A percentile compares a stretch with the other conserved stretches of the same genome.
Conservation (phyloP, 2,329 filamentous ascomycete species). For the Botrytis byssoidea region DNA sequence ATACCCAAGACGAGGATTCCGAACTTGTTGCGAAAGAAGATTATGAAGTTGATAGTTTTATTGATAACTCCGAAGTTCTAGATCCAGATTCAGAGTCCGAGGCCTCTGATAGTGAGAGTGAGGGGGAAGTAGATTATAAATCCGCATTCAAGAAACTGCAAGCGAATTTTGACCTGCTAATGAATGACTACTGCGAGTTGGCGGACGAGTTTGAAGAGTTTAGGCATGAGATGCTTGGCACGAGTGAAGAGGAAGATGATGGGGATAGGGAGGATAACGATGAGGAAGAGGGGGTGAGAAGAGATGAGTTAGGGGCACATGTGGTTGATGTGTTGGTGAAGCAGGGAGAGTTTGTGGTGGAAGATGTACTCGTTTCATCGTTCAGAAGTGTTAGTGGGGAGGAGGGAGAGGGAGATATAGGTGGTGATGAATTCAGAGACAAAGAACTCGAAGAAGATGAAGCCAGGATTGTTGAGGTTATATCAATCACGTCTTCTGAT, state of each 20-base stretch:
- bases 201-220: not conserved
- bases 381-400: not conserved
- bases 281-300: not conserved
- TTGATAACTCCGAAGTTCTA: slow-evolving; percentile 27
- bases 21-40: slow-evolving; percentile 25
- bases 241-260: not conserved
- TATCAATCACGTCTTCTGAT: not conserved
- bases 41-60: slow-evolving; percentile 34
- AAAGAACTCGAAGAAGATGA: not conserved
- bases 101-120: not conserved
- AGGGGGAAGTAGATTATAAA: not conserved
- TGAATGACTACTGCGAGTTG: not conserved
- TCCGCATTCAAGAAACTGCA: not conserved
- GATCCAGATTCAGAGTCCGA: slow-evolving; percentile 20
- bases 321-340: not conserved
- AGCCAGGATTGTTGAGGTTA: not conserved
- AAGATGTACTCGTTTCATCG: not conserved
- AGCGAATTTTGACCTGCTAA: not conserved
- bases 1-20: slow-evolving; percentile 31
- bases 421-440: not conserved
- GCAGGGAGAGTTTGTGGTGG: not conserved
- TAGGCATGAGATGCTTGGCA: not conserved
- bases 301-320: not conserved
- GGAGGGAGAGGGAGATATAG: not conserved
- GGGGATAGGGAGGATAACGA: not conserved